These are phyloP conservation scores for Euphorbia pulcherrima DNA, from an alignment of 345 rosid genomes.

Conservation along the genomic window DNA sequence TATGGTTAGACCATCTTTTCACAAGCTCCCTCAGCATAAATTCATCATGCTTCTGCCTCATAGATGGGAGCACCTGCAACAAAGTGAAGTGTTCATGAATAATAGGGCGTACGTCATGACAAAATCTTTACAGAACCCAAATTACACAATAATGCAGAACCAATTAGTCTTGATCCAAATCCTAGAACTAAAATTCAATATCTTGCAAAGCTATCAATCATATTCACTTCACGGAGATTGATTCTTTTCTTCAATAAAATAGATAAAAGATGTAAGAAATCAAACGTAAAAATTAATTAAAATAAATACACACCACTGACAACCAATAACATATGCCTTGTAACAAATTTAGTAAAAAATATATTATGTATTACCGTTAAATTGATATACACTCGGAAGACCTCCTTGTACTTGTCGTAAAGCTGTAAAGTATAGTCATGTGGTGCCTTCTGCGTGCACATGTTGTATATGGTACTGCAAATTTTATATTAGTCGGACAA, in stretches of 20 bases:
- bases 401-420: conserved; percentile 69
- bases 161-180: background rate
- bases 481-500: background rate
- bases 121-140: too few relatives aligned
- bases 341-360: background rate
- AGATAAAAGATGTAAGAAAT: background rate
- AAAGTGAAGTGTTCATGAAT: too few relatives aligned
- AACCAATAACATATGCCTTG: background rate
- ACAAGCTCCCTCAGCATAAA: conserved; percentile 78
- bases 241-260: too few relatives aligned
- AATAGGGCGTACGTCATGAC: too few relatives aligned
- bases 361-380: conserved; percentile 54
- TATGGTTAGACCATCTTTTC: conserved; percentile 82
- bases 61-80: conserved; percentile 66
- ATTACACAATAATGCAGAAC: too few relatives aligned
- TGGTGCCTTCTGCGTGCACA: conserved; percentile 91
- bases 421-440: conserved; percentile 81
- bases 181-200: background rate
- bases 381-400: conserved; percentile 60
- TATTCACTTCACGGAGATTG: background rate
- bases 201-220: background rate
- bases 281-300: background rate
- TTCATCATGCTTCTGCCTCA: conserved; percentile 78
- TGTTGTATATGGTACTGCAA: conserved; percentile 67
- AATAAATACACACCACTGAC: background rate